These are phyloP conservation scores for Moniliella sp. DNA, from an alignment of 1,284 basidiomycete species.

Conservation along the genomic window DNA sequence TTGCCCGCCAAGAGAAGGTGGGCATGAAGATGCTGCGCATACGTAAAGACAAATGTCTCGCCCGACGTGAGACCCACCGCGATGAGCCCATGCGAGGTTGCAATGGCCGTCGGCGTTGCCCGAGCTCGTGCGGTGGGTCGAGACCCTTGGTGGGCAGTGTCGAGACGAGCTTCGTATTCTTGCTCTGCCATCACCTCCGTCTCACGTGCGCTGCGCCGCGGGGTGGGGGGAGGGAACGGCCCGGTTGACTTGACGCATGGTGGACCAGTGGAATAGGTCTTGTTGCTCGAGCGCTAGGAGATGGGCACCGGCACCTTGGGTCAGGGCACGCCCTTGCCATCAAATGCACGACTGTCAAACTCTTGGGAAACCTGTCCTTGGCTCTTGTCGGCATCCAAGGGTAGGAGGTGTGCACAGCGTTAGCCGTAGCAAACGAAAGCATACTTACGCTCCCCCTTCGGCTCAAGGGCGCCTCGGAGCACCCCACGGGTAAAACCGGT, in stretches of 20 bases:
- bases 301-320: neutral
- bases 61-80: constrained; percentile 69
- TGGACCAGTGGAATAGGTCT: neutral
- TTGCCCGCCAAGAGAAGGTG: too few species aligned
- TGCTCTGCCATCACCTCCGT: neutral
- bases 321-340: neutral
- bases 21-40: constrained; percentile 58
- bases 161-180: neutral
- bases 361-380: neutral
- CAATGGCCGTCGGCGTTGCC: constrained; percentile 47
- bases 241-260: neutral
- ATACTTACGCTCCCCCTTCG: neutral
- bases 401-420: neutral
- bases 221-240: neutral
- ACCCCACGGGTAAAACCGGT: neutral
- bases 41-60: constrained; percentile 63
- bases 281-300: neutral
- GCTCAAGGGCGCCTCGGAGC: neutral
- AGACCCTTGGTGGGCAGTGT: neutral
- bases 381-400: neutral
- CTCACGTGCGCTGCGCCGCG: neutral
- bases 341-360: neutral
- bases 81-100: constrained; percentile 68
- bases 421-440: neutral
- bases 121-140: neutral